These are phyloP conservation scores for Cicer chorassanicum DNA, from an alignment of 306 rosid genomes.

Conservation along the genomic window DNA sequence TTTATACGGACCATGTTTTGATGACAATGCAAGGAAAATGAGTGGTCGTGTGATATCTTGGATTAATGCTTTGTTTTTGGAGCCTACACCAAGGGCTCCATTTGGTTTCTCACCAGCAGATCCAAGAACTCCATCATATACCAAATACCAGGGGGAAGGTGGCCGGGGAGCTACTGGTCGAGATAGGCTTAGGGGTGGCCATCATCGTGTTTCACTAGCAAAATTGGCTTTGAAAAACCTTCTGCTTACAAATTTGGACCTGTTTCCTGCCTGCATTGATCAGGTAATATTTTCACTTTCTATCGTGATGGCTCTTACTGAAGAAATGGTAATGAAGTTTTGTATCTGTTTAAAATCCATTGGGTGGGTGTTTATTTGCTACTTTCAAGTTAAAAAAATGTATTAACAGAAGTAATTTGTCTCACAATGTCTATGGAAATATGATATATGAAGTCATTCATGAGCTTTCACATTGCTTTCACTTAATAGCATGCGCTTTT, in stretches of 20 bases:
- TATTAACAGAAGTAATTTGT: slow-evolving; percentile 12
- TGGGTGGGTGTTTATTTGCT: slow-evolving; percentile 30
- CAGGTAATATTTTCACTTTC: slow-evolving; percentile 65
- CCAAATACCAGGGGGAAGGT: slow-evolving; percentile 83
- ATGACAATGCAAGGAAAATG: slow-evolving; percentile 99
- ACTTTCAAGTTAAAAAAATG: neutral
- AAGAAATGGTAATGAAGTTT: slow-evolving; percentile 36
- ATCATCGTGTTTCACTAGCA: slow-evolving; percentile 87
- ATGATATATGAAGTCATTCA: slow-evolving; percentile 9
- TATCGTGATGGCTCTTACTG: slow-evolving; percentile 28
- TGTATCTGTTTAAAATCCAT: slow-evolving; percentile 16
- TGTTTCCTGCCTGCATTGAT: slow-evolving; percentile 97
- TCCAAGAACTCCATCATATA: slow-evolving; percentile 97
- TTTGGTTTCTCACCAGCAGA: slow-evolving; percentile 98
- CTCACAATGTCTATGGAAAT: slow-evolving; percentile 9
- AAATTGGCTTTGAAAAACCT: slow-evolving; percentile 94
- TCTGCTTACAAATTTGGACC: slow-evolving; percentile 89
- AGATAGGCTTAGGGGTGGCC: slow-evolving; percentile 91
- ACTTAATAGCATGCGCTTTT: slow-evolving; percentile 8
- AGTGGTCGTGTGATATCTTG: slow-evolving; percentile 95
- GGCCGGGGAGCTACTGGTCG: slow-evolving; percentile 85
- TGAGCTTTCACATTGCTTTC: slow-evolving; percentile 9
- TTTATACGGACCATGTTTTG: slow-evolving; percentile 96
- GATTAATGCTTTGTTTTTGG: slow-evolving; percentile 94
- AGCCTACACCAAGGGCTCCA: slow-evolving; percentile 95